Evolutionary conservation across 2,329 filamentous ascomycete genomes (phyloP).

Genomic region (Periglandula ipomoeae): DNA sequence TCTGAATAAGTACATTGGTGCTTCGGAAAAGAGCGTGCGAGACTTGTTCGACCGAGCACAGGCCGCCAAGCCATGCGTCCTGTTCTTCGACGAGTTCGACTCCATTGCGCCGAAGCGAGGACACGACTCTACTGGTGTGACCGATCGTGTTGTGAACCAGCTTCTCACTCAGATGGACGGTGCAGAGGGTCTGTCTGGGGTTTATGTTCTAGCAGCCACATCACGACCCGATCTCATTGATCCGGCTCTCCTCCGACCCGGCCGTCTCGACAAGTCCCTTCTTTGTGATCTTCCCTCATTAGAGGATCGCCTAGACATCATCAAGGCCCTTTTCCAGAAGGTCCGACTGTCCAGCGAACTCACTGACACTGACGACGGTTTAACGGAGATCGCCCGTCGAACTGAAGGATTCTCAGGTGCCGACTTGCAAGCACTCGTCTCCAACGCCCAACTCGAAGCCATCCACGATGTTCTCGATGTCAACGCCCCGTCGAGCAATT

Average conservation of each 20-base stretch:
- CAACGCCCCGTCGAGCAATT: constrained; percentile 36
- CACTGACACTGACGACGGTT: constrained; percentile 40
- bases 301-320: constrained; percentile 80
- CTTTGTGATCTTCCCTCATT: constrained; percentile 79
- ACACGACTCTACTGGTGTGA: constrained; percentile 96
- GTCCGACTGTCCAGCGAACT: constrained; percentile 64
- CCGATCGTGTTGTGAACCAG: constrained; percentile 96
- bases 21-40: constrained; percentile 89
- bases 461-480: constrained; percentile 79
- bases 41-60: constrained; percentile 90
- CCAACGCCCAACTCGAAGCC: constrained; percentile 93
- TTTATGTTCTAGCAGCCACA: constrained; percentile 93
- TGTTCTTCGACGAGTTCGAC: constrained; percentile 99
- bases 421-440: constrained; percentile 88
- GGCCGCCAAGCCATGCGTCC: constrained; percentile 82
- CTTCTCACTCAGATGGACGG: constrained; percentile 98
- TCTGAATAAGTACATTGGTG: constrained; percentile 97
- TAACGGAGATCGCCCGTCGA: constrained; percentile 65
- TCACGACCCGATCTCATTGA: constrained; percentile 92
- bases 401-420: constrained; percentile 92
- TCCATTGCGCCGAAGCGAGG: constrained; percentile 95
- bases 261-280: constrained; percentile 85
- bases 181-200: constrained; percentile 86
- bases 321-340: constrained; percentile 74
- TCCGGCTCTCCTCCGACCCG: constrained; percentile 82